phyloP scores from a whole-genome alignment of 2,329 filamentous ascomycete genomes.

The Leptographium procerum region DNA sequence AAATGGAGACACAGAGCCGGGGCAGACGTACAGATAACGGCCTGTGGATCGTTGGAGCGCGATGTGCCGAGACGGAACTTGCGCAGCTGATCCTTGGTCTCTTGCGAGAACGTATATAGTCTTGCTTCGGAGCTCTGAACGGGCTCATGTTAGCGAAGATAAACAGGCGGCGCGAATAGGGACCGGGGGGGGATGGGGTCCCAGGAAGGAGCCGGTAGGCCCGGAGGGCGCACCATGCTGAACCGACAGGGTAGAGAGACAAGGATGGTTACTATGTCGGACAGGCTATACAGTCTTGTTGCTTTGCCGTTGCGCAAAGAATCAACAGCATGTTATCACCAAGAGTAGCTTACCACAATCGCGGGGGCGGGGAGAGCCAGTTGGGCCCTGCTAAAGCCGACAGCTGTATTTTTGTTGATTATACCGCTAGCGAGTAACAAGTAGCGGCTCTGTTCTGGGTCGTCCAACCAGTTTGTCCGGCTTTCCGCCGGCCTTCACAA shows the following conservation, averaged over 20 bases:
- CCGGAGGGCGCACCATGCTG: conserved; percentile 1
- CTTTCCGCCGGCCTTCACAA: neutral
- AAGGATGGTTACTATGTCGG: neutral
- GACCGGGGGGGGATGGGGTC: neutral
- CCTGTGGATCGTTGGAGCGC: conserved; percentile 73
- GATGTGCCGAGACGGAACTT: conserved; percentile 93
- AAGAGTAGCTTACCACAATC: neutral
- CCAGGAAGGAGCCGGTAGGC: neutral
- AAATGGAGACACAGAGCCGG: neutral
- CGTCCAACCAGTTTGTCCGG: neutral
- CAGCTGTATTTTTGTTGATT: neutral
- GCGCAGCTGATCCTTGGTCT: conserved; percentile 79
- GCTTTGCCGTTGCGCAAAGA: too few relatives aligned
- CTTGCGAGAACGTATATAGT: conserved; percentile 83
- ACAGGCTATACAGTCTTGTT: neutral
- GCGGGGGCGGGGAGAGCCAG: neutral
- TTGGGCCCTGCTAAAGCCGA: neutral
- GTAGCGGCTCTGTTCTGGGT: neutral
- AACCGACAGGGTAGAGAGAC: neutral
- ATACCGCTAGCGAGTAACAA: too few relatives aligned
- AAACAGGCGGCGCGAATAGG: neutral
- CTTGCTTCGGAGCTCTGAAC: conserved; percentile 63
- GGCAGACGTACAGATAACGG: conserved; percentile 72
- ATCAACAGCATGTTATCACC: too few relatives aligned
- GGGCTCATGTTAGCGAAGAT: neutral